Evolutionary conservation across 164 flowering plant species (phyloP).

Genomic region (Nymphaea thermarum): DNA sequence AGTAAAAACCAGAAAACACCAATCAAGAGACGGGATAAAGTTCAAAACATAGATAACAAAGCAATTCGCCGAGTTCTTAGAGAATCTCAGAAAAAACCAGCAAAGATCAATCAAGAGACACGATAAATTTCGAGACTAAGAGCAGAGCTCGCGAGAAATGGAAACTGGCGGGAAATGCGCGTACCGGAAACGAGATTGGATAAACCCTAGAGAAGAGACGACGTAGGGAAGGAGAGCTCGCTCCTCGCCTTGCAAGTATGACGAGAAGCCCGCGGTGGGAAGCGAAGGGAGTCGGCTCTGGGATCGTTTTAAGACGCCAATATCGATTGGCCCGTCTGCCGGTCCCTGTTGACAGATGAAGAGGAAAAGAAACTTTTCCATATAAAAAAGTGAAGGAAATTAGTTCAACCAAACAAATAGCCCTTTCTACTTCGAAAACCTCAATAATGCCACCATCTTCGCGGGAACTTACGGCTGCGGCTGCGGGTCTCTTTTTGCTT

Average conservation of each 20-base stretch:
- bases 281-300: not conserved
- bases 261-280: not conserved
- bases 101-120: not conserved
- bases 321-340: not conserved
- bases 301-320: not conserved
- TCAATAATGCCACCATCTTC: too few relatives aligned
- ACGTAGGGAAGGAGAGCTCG: not conserved
- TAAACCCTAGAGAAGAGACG: not conserved
- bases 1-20: not conserved
- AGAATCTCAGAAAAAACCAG: not conserved
- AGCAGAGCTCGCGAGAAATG: not conserved
- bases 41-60: not conserved
- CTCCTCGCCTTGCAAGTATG: not conserved
- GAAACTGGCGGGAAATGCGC: not conserved
- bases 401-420: too few relatives aligned
- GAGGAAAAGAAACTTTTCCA: too few relatives aligned
- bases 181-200: not conserved
- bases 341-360: not conserved
- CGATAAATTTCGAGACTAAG: not conserved
- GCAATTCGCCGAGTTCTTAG: not conserved
- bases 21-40: not conserved
- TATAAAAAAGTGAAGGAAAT: too few relatives aligned
- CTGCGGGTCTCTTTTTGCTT: too few relatives aligned
- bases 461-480: too few relatives aligned
- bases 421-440: too few relatives aligned